Percentiles rank a stretch among this genome's conserved stretches.
phyloP scores from a whole-genome alignment of 2,329 filamentous ascomycete species.

The Curvularia sp. region DNA sequence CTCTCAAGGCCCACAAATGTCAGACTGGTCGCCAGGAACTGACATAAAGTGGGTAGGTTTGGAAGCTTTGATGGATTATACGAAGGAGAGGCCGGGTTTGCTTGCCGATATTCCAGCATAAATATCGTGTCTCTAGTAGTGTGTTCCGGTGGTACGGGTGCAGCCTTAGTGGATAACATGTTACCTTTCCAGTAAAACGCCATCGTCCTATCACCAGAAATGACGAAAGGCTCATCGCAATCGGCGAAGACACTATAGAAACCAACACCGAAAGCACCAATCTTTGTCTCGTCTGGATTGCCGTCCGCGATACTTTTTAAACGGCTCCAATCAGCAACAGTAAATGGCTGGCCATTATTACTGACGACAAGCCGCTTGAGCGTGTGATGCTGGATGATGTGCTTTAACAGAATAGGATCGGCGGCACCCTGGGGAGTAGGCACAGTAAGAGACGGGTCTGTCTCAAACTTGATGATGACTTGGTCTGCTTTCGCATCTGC shows the following conservation, averaged over 20 bases:
- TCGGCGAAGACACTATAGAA: slow-evolving; percentile 99
- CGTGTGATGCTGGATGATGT: slow-evolving; percentile 84
- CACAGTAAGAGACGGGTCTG: slow-evolving; percentile 79
- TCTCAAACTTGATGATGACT: slow-evolving; percentile 92
- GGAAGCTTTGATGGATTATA: slow-evolving; percentile 74
- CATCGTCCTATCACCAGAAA: slow-evolving; percentile 91
- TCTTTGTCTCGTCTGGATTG: slow-evolving; percentile 98
- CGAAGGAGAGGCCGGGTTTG: slow-evolving; percentile 59
- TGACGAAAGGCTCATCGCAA: slow-evolving; percentile 96
- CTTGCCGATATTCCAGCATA: slow-evolving; percentile 90
- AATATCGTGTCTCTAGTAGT: slow-evolving; percentile 82
- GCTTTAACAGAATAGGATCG: slow-evolving; percentile 76
- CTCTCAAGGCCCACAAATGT: slow-evolving; percentile 90
- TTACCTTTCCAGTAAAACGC: slow-evolving; percentile 99
- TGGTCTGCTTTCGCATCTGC: slow-evolving; percentile 91
- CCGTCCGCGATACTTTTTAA: slow-evolving; percentile 98
- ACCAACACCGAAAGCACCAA: slow-evolving; percentile 96
- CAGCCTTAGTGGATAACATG: slow-evolving; percentile 87
- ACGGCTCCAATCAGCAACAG: slow-evolving; percentile 88
- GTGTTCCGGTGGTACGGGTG: slow-evolving; percentile 73
- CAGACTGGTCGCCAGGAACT: slow-evolving; percentile 92
- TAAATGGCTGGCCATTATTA: slow-evolving; percentile 90
- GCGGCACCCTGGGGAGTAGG: slow-evolving; percentile 72
- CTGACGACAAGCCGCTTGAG: slow-evolving; percentile 86
- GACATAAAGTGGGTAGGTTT: slow-evolving; percentile 82